Base-by-base conservation (phyloP, 108 stramenopile genomes). In the Conticribra weissflogii region DNA sequence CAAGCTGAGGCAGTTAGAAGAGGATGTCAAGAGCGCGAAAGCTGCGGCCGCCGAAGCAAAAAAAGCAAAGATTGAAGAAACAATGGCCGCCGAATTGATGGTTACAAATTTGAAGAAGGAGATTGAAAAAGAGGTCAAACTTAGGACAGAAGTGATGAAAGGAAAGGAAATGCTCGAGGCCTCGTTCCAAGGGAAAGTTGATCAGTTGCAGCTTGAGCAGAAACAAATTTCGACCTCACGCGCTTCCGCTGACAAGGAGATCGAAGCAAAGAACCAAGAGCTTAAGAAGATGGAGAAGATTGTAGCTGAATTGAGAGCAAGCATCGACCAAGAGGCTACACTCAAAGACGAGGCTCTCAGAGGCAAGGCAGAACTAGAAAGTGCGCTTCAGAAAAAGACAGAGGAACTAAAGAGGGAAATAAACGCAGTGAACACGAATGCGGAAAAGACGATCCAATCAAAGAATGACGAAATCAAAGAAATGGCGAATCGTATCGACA, bases 111-210 rank as follows among this genome's bases (percentile, higher is more conserved):
- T 65, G 51, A 52, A 65, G 30, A 46, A 45, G 4, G 63, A 78
- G 31, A 63, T 78, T 3, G 28, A 69, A 25, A 58, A 71, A 23
- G 77, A 65, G 41, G 47, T 31, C 8, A 44, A 33, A 18, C 46
- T 78, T 14, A 59, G 77, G 27, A 56, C 66, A 30, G 58, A 78
- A 44, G 63, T 61, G 8, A 28, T 54, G 5, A 47, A 78, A 32
- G 68, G 62, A 34, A 71, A 63, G 23, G 17, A 61, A 24, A 69
- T 50, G 2, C 50, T 73, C 8, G 72, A 73, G 30, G 12, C 21
- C 8, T 19, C 63, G 28, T 48, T 73, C 24, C 32, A 67, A 29
- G 28, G 33, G 31, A 56, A 19, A 31, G 47, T 56, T 1, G 22
- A 56, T 17, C 18, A 73, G n/a, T n/a, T n/a, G n/a, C n/a, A n/a